Percentiles rank a stretch among this genome's conserved stretches.
phyloP scores from a whole-genome alignment of 768 basidiomycete species.

The Mycena galopus region DNA sequence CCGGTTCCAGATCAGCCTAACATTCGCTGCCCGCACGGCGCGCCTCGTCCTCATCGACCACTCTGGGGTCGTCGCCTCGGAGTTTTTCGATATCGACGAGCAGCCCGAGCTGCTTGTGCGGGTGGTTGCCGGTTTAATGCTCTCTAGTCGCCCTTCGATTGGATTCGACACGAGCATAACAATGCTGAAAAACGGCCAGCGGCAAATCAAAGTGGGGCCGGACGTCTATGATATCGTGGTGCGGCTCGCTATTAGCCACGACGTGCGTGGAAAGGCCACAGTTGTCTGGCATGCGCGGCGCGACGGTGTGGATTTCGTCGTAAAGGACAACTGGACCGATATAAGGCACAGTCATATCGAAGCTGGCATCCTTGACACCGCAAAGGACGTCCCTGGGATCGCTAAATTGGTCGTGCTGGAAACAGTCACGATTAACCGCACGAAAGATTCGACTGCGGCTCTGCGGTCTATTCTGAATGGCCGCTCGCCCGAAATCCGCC shows the following conservation, averaged over 20 bases:
- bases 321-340: slow-evolving; percentile 25
- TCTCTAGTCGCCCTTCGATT: slow-evolving; percentile 14
- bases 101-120: slow-evolving; percentile 23
- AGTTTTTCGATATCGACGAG: slow-evolving; percentile 14
- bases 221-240: slow-evolving; percentile 23
- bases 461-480: slow-evolving; percentile 13
- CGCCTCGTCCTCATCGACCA: slow-evolving; percentile 23
- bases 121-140: slow-evolving; percentile 15
- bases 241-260: slow-evolving; percentile 17
- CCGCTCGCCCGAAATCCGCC: not conserved
- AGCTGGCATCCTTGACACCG: slow-evolving; percentile 10
- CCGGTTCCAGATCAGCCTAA: slow-evolving; percentile 24
- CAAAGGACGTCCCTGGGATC: slow-evolving; percentile 20
- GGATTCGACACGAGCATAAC: slow-evolving; percentile 25
- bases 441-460: slow-evolving; percentile 5
- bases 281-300: slow-evolving; percentile 22
- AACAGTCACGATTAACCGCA: slow-evolving; percentile 18
- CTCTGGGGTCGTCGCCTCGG: slow-evolving; percentile 2
- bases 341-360: not conserved
- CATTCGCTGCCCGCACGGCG: slow-evolving; percentile 1
- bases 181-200: slow-evolving; percentile 9
- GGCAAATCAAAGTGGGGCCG: slow-evolving; percentile 17
- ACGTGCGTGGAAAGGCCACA: slow-evolving; percentile 20
- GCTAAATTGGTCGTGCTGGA: slow-evolving; percentile 8
- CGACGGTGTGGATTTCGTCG: slow-evolving; percentile 16